Base-by-base conservation (phyloP, 306 rosid genomes). In the Ochetophila trinervis region DNA sequence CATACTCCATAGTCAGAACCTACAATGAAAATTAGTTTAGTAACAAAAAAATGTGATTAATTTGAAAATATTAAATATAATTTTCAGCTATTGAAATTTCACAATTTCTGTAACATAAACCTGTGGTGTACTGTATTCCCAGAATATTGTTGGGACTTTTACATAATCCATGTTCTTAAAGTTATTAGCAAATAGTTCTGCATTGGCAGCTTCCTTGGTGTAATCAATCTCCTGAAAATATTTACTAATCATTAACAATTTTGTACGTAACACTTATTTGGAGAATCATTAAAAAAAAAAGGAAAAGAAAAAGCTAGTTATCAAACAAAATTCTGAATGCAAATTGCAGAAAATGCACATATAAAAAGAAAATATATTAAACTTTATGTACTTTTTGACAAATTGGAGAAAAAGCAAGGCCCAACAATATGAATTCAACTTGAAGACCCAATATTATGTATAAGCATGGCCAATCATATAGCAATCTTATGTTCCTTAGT, bases 1-100 rank as follows among this genome's bases (percentile, higher is more conserved):
- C 99, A 79, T 94, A 94, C 77, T 94, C 99, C 99, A 94, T 94
- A 53, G 99, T 94, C 82, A 94, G 74, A 76, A 94, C 88, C 97
- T 93, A 77, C 75, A 79, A 55, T 19, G 53, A 57, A 66, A 74
- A 52, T 50, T 16, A 52, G 30, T 34, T 60, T 24, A 66, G 37
- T 68, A 35, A 68, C 18, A 17, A 30, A 18, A 67, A 10, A 15
- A 51, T 36, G 8, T n/a, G 52, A 3, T 32, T 45, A 16, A 4
- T 47, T 58, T 53, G 18, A 54, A 68, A 53, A 44, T 56, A 4
- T 14, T 21, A 54, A 50, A 17, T 42, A 72, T 53, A 53, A 62
- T 57, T 54, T 51, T 58, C 9, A 65, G 52, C 12, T 23, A 57
- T 66, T 37, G 66, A 64, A 67, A 37, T 44, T 55, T 59, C 49